Percentiles rank a stretch among this genome's conserved stretches.
phyloP scores from a whole-genome alignment of 2,329 filamentous ascomycete species.

The Metarhizium anisopliae region DNA sequence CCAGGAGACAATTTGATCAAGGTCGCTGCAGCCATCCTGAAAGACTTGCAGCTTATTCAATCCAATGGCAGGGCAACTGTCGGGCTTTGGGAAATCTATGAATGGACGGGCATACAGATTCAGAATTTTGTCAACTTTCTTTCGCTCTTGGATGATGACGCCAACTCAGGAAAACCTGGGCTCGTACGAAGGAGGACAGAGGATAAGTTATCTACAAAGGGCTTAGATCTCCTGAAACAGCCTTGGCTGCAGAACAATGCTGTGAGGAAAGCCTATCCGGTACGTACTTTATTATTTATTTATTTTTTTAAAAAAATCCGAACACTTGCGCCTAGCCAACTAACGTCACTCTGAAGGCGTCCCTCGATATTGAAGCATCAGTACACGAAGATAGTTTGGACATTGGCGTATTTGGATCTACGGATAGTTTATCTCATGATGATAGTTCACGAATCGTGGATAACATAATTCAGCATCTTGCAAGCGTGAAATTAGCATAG shows the following conservation, averaged over 20 bases:
- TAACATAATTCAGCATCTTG: conserved; percentile 14
- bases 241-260: conserved; percentile 13
- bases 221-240: conserved; percentile 3
- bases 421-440: conserved; percentile 14
- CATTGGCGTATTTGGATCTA: conserved; percentile 32
- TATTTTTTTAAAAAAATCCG: background rate
- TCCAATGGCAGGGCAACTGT: conserved; percentile 42
- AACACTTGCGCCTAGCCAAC: background rate
- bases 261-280: conserved; percentile 17
- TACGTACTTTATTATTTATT: conserved; percentile 13
- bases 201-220: background rate
- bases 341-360: conserved; percentile 18
- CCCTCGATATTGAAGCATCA: conserved; percentile 32
- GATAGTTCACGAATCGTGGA: conserved; percentile 17
- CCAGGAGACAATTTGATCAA: conserved; percentile 27
- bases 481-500: background rate
- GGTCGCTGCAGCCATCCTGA: conserved; percentile 54
- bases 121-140: conserved; percentile 79
- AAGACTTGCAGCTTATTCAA: conserved; percentile 55
- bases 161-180: background rate
- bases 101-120: conserved; percentile 65
- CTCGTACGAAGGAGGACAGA: background rate
- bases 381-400: conserved; percentile 22
- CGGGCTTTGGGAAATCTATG: conserved; percentile 59
- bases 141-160: conserved; percentile 31